These are phyloP conservation scores for Gossypium ekmanianum DNA, from an alignment of 345 rosid species.

Conservation along the genomic window DNA sequence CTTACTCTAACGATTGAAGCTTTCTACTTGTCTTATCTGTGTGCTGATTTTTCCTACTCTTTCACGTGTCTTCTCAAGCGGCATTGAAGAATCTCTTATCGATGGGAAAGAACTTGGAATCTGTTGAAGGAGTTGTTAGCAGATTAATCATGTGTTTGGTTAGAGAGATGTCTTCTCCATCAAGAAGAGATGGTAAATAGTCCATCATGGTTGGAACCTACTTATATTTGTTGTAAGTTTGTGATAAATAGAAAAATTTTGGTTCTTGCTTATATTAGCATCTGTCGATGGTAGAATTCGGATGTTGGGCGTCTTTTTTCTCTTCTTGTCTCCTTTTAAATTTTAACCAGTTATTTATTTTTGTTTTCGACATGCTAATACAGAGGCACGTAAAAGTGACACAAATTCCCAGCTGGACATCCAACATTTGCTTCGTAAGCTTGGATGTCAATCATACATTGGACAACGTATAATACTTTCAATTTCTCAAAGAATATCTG, in stretches of 20 bases:
- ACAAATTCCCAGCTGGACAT: constrained; percentile 43
- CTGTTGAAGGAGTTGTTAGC: constrained; percentile 52
- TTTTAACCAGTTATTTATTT: constrained; percentile 2
- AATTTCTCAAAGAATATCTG: constrained; percentile 61
- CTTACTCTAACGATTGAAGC: background rate
- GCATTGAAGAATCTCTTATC: constrained; percentile 55
- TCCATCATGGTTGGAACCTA: constrained; percentile 8
- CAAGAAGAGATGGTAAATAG: constrained; percentile 42
- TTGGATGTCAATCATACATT: constrained; percentile 58
- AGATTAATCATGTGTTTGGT: constrained; percentile 53
- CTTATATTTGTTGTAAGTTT: background rate
- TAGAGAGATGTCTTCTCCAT: constrained; percentile 58
- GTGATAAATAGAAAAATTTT: background rate
- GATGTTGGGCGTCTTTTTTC: background rate
- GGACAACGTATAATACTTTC: constrained; percentile 66
- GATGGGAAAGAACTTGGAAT: constrained; percentile 36
- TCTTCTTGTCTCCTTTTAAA: background rate
- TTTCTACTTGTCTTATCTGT: background rate
- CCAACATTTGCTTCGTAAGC: constrained; percentile 72
- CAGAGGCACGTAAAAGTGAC: constrained; percentile 34
- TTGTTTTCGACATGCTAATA: constrained; percentile 28
- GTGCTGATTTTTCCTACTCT: background rate
- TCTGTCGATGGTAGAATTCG: background rate
- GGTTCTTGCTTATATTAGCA: background rate
- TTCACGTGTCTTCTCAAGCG: constrained; percentile 35